phyloP scores from a whole-genome alignment of 1,284 basidiomycete genomes.

The Puccinia hordei region DNA sequence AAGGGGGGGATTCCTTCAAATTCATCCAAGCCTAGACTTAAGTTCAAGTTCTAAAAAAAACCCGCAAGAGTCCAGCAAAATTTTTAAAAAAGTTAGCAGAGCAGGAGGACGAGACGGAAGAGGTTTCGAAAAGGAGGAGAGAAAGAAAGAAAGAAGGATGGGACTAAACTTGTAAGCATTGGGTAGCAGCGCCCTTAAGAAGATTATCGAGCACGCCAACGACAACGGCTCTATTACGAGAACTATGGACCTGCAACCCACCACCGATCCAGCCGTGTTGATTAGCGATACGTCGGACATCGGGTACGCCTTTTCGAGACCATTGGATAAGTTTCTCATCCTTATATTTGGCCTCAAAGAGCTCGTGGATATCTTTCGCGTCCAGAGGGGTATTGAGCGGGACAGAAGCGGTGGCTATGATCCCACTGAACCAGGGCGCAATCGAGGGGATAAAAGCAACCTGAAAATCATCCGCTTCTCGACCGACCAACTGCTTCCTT shows the following conservation, averaged over 20 bases:
- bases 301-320: slow-evolving; percentile 66
- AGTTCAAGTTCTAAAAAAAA: slow-evolving; percentile 78
- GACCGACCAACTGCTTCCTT: slow-evolving; percentile 63
- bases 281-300: slow-evolving; percentile 77
- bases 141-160: not conserved
- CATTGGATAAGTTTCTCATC: slow-evolving; percentile 68
- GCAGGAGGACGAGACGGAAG: slow-evolving; percentile 17
- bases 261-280: slow-evolving; percentile 89
- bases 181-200: slow-evolving; percentile 95
- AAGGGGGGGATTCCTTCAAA: slow-evolving; percentile 72
- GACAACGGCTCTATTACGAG: slow-evolving; percentile 83
- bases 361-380: slow-evolving; percentile 71
- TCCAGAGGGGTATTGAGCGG: slow-evolving; percentile 70
- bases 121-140: not conserved
- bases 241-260: slow-evolving; percentile 89
- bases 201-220: slow-evolving; percentile 93
- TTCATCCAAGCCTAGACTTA: slow-evolving; percentile 90
- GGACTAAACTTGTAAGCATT: slow-evolving; percentile 80
- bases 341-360: slow-evolving; percentile 79
- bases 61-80: not conserved
- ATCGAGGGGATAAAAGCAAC: slow-evolving; percentile 86
- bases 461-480: slow-evolving; percentile 62
- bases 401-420: slow-evolving; percentile 80
- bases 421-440: slow-evolving; percentile 94
- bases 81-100: not conserved